phyloP scores from a whole-genome alignment of 1,284 basidiomycete species.

The Trichosporon ovoides region DNA sequence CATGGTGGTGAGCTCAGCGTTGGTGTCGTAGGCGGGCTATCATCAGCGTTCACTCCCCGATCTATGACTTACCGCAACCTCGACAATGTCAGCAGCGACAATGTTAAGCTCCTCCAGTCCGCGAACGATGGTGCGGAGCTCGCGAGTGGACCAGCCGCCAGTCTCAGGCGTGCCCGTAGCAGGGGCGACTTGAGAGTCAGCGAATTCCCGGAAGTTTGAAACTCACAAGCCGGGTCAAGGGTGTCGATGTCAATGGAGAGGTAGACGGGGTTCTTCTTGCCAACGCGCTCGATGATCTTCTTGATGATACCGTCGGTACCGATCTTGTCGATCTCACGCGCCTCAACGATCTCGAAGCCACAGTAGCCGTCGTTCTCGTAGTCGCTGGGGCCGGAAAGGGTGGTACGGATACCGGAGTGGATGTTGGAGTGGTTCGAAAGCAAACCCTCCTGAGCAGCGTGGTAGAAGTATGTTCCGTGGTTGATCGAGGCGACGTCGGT shows the following conservation, averaged over 20 bases:
- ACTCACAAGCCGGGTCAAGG: conserved; percentile 21
- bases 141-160: conserved; percentile 44
- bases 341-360: conserved; percentile 39
- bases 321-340: conserved; percentile 44
- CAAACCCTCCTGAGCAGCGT: conserved; percentile 38
- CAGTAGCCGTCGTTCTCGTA: conserved; percentile 37
- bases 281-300: conserved; percentile 30
- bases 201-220: not conserved
- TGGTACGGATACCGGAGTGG: conserved; percentile 25
- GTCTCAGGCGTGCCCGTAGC: conserved; percentile 29
- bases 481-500: conserved; percentile 29
- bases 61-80: conserved; percentile 11
- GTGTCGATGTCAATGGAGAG: conserved; percentile 28
- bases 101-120: conserved; percentile 38
- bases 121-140: conserved; percentile 38
- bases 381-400: conserved; percentile 22
- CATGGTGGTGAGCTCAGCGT: conserved; percentile 42
- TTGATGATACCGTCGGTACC: conserved; percentile 30
- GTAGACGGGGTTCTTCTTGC: conserved; percentile 18
- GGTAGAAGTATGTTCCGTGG: conserved; percentile 44
- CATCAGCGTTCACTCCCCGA: not conserved
- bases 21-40: conserved; percentile 23
- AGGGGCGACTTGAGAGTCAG: not conserved
- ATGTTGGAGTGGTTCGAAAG: conserved; percentile 56
- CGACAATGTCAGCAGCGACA: conserved; percentile 40